Conservation (phyloP, 768 basidiomycete species). For the Neoboletus subvelutipes region DNA sequence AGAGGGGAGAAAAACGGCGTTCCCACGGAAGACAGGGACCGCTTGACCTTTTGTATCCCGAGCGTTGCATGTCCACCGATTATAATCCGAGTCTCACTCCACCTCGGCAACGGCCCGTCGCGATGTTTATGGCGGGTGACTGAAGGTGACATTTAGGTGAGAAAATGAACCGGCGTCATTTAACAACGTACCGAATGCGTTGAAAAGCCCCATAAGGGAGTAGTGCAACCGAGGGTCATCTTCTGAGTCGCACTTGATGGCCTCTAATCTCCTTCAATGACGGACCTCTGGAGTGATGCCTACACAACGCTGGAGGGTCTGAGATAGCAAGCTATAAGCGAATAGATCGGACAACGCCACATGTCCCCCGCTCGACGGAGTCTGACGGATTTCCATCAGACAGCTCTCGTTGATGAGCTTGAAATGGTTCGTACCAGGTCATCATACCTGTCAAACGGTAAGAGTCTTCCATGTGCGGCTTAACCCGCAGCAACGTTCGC, state of each 20-base stretch:
- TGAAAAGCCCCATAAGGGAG: background rate
- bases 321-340: background rate
- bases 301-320: background rate
- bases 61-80: background rate
- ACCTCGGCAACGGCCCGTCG: background rate
- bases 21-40: constrained; percentile 13
- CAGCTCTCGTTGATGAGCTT: background rate
- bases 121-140: background rate
- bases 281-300: background rate
- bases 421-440: background rate
- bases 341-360: background rate
- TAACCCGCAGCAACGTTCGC: background rate
- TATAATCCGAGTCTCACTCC: constrained; percentile 3
- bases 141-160: background rate
- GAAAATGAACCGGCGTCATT: background rate
- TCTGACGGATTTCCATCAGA: background rate
- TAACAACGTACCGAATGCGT: background rate
- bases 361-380: background rate
- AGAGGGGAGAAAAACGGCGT: constrained; percentile 5
- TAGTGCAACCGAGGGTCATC: no score
- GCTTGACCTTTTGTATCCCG: constrained; percentile 16
- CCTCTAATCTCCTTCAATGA: background rate
- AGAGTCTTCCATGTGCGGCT: background rate
- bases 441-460: background rate
- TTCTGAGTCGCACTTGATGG: background rate